phyloP scores from a whole-genome alignment of 352 stramenopile genomes.

The Globisporangium canariense region DNA sequence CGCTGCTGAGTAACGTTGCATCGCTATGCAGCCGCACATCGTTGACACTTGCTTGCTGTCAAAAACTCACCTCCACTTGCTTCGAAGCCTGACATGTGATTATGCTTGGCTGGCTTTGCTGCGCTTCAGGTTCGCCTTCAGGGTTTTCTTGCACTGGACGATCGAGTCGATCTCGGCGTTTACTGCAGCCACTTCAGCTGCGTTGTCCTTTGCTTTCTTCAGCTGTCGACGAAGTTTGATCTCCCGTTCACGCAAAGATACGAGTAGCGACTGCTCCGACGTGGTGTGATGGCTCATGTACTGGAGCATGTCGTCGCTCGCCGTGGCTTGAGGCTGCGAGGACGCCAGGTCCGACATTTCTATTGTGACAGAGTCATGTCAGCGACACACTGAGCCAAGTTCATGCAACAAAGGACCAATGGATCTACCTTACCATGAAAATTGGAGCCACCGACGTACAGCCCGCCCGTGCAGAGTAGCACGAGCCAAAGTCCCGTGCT shows the following conservation, averaged over 20 bases:
- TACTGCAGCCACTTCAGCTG: conserved; percentile 28
- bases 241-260: conserved; percentile 52
- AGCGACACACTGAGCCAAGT: not conserved
- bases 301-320: conserved; percentile 18
- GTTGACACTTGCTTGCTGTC: not conserved
- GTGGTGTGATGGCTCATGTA: conserved; percentile 22
- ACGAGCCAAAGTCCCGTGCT: conserved; percentile 79
- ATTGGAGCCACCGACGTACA: conserved; percentile 67
- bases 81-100: not conserved
- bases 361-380: conserved; percentile 1
- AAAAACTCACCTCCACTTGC: not conserved
- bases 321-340: not conserved
- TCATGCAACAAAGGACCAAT: not conserved
- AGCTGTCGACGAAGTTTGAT: conserved; percentile 40
- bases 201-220: conserved; percentile 24
- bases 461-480: conserved; percentile 64
- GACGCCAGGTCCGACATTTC: conserved; percentile 50
- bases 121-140: conserved; percentile 61
- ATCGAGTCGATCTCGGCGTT: conserved; percentile 54
- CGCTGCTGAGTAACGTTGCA: not conserved
- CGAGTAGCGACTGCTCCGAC: conserved; percentile 42
- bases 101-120: conserved; percentile 19
- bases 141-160: conserved; percentile 45
- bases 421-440: conserved; percentile 35
- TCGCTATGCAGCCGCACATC: not conserved